Evolutionary conservation across 2,329 filamentous ascomycete genomes (phyloP), one percentile per base, ranked within the genome.

Genomic region (Aspergillus intermedius): DNA sequence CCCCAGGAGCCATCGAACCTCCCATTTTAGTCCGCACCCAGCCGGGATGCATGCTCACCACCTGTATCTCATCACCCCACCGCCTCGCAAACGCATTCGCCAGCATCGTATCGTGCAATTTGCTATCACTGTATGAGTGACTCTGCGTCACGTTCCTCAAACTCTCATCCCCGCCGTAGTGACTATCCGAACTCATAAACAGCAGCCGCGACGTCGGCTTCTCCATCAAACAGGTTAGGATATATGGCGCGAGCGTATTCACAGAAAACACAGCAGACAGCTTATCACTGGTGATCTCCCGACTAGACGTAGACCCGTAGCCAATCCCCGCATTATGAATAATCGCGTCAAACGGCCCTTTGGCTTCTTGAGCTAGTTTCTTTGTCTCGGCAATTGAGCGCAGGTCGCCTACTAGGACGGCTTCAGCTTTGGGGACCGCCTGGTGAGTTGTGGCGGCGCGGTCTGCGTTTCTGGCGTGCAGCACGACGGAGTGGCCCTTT

Each of bases 251-350:
- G 0, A 83, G 56, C 0, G 73, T 78, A 55, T 83, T 83, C 42
- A 81, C 77, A 0, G 77, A 72, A 43, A 80, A 77, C 1, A 80
- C 67, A 1, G 70, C 67, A 0, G 77, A 74, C 19, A 79, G 67
- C 8, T 71, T 72, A 37, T 78, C 74, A 4, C 57, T 60, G 0
- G 74, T 77, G 12, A 61, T 66, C 49, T 73, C 73, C 46, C 58
- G 64, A 13, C 55, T 59, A 8, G 60, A 59, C 3, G 61, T 66
- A 5, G 53, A 46, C 51, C 63, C 70, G 39, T 60, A 68, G 13
- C 73, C 73, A 48, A 74, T 75, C 2, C 78, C 79, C 0, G 80
- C 80, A 51, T 82, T 83, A 67, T 82, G 79, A 15, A 83, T 70
- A 12, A 83, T 67, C 21, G 71, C 69, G 57, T 83, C 80, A 57